Base-by-base conservation (phyloP, 441 rosid species). In the Eutrema salsugineum region DNA sequence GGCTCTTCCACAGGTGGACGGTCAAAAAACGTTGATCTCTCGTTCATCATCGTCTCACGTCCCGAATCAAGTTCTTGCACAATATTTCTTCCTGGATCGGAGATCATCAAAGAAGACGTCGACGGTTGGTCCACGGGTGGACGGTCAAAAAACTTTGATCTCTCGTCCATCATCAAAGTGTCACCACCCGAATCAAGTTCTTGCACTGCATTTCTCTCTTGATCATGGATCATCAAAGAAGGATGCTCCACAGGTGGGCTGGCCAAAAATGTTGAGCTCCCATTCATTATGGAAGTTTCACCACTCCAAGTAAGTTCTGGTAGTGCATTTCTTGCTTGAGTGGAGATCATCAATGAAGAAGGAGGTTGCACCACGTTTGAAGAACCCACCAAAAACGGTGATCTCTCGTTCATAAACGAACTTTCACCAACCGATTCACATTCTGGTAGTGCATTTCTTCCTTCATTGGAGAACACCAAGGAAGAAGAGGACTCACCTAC, bases 41-140 rank as follows among this genome's bases (percentile, higher is more conserved):
- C 19, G 40, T 28, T 6, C 4, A 3, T 32, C 35, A 32, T 32
- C 7, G 27, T n/a, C 2, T 76, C 80, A 32, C 65, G 77, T 12
- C 40, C 72, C 40, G 70, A 57, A 30, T 58, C 69, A 38, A 42
- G 46, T 36, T 76, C 70, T 35, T 33, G 43, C 10, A 78, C 65
- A 70, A 65, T 54, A 43, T n/a, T 4, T 11, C 0, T 12, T 39
- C 5, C n/a, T 39, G 0, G 6, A 39, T 39, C 2, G 43, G n/a
- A 39, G 5, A 39, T 39, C 43, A 39, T 12, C 12, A 5, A 0
- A 1, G 43, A 39, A 39, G 43, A 4, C n/a, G n/a, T n/a, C n/a
- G n/a, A n/a, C n/a, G n/a, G n/a, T n/a, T n/a, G n/a, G n/a, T n/a
- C 24, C 9, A 22, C 6, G 17, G 43, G 9, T 32, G 42, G 58